These are phyloP conservation scores for Barnettozyma wickerhamii DNA, from an alignment of 805 yeast genomes.

Conservation along the genomic window DNA sequence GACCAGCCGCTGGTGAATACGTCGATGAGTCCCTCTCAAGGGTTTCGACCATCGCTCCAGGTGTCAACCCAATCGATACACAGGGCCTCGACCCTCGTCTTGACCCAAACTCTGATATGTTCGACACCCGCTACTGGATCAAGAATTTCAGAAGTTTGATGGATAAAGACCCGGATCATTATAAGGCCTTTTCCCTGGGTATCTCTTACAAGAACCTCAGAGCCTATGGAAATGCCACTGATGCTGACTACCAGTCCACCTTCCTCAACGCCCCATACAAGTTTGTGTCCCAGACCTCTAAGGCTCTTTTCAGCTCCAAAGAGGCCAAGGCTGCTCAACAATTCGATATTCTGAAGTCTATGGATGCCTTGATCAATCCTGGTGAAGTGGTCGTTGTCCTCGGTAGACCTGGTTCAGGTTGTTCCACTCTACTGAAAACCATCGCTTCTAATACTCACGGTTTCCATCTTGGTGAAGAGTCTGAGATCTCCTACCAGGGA, in stretches of 20 bases:
- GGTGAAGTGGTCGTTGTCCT: constrained; percentile 70
- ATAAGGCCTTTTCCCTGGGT: constrained; percentile 52
- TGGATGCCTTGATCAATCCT: constrained; percentile 55
- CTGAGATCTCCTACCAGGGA: constrained; percentile 48
- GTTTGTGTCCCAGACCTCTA: constrained; percentile 13
- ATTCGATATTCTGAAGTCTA: constrained; percentile 44
- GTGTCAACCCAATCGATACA: constrained; percentile 32
- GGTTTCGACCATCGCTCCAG: constrained; percentile 31
- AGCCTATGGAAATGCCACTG: constrained; percentile 57
- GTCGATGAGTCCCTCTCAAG: constrained; percentile 13
- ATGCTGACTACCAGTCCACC: constrained; percentile 64
- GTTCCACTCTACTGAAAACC: constrained; percentile 56
- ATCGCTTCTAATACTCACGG: constrained; percentile 55
- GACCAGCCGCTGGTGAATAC: constrained; percentile 5
- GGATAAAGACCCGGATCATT: constrained; percentile 55
- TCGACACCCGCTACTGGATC: constrained; percentile 60
- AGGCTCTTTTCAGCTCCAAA: constrained; percentile 16
- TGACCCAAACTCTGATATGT: constrained; percentile 55
- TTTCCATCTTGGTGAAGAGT: constrained; percentile 40
- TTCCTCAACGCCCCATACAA: constrained; percentile 40
- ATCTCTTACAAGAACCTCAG: constrained; percentile 54
- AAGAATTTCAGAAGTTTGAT: constrained; percentile 49
- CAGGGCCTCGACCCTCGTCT: constrained; percentile 38
- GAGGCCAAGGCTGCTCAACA: constrained; percentile 23
- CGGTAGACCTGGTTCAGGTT: constrained; percentile 79